Conservation (phyloP, 345 rosid genomes). For the Salix caprea region DNA sequence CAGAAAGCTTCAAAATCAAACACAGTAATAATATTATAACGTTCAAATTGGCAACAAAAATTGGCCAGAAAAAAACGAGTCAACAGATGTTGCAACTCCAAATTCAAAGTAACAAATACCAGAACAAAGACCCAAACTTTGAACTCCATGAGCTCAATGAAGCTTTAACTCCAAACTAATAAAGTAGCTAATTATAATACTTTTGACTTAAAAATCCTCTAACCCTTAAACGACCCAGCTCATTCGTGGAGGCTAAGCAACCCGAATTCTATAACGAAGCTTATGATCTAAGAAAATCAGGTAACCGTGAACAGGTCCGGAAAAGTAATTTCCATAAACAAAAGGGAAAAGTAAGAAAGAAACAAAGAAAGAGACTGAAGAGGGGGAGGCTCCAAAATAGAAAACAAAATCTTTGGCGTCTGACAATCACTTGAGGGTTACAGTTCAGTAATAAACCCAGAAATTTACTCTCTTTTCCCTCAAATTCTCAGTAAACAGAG, state of each 20-base stretch:
- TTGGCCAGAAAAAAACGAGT: background rate
- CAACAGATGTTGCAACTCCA: slow-evolving; percentile 2
- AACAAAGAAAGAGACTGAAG: slow-evolving; percentile 8
- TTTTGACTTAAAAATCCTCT: background rate
- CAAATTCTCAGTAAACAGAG: slow-evolving; percentile 14
- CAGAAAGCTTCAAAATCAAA: background rate
- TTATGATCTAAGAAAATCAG: background rate
- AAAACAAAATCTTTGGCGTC: background rate
- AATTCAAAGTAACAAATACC: slow-evolving; percentile 9
- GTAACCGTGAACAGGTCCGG: slow-evolving; percentile 6
- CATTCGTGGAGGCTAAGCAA: background rate
- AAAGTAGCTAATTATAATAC: background rate
- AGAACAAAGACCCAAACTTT: slow-evolving; percentile 9
- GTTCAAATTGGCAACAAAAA: background rate
- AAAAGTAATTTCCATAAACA: slow-evolving; percentile 3
- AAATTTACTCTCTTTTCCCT: slow-evolving; percentile 3
- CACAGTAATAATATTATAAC: background rate
- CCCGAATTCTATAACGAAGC: background rate
- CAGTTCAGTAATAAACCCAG: background rate
- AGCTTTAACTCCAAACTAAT: slow-evolving; percentile 7
- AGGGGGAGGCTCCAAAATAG: background rate
- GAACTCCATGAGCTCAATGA: slow-evolving; percentile 12
- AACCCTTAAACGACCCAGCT: background rate
- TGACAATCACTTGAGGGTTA: background rate
- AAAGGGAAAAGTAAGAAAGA: slow-evolving; percentile 1